Base-by-base conservation (phyloP, 352 stramenopile species). In the Phytophthora sp. region DNA sequence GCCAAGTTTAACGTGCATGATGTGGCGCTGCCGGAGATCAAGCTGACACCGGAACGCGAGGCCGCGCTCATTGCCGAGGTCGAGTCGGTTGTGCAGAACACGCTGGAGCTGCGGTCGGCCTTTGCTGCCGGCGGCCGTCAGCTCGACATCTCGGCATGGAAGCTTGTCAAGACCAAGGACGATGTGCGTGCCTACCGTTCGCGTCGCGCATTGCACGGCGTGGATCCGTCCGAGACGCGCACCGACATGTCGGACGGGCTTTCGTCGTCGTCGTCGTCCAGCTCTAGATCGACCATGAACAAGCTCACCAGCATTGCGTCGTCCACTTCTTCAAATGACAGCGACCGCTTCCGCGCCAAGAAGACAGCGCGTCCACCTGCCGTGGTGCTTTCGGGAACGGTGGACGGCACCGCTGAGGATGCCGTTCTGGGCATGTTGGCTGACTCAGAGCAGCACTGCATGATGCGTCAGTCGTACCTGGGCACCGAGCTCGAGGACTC, bases 351-450 rank as follows among this genome's bases (percentile, higher is more conserved):
- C 41, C 56, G 62, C 20, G 28, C 53, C 34, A 73, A 59, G 46
- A 73, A 76, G 42, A 59, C 42, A 0, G 52, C 54, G 5, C 72
- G 72, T 12, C 67, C 67, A 5, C 69, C 72, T 13, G 60, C 69
- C 13, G 46, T 85, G 5, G 65, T 85, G 21, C 41, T 77, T 31
- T 74, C 73, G 0, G 76, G 73, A 5, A 64, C 65, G n/a, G 49
- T 83, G 2, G 59, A 73, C 17, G 76, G 73, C 12, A 74, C 71
- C 15, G 58, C 77, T 9, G 76, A 85, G 35, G 76, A 86, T 48
- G 66, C 63, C 20, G 68, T 73, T 20, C 41, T 83, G n/a, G 76
- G 74, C 5, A 77, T 72, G 41, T 31, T 83, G 15, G 74, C 76
- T 24, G 64, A 81, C 44, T 77, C 68, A 10, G 62, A 81, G n/a